phyloP scores from a whole-genome alignment of 305 asterid genomes.

The Stenogyne calaminthoides region DNA sequence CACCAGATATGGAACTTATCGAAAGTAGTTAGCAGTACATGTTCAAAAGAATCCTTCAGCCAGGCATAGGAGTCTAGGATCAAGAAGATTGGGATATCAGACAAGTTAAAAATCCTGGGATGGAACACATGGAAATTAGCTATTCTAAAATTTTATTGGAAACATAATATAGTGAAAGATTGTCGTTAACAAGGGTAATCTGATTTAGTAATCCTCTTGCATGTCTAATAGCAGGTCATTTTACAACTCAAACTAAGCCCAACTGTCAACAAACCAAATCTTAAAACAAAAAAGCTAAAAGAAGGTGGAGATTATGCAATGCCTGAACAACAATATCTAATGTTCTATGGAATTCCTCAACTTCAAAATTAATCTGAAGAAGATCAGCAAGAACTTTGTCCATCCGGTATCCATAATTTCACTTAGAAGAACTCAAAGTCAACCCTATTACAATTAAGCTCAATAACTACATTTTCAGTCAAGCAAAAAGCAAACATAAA shows the following conservation, averaged over 20 bases:
- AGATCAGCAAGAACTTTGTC: slow-evolving; percentile 3
- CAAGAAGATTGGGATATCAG: not conserved
- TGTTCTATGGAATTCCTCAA: not conserved
- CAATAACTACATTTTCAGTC: not conserved
- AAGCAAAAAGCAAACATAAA: not conserved
- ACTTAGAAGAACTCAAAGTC: slow-evolving; percentile 3
- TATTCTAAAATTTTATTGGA: not conserved
- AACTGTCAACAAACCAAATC: not conserved
- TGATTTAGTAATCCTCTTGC: not conserved
- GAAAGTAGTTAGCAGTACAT: not conserved
- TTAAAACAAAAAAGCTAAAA: not conserved
- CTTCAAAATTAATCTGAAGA: not conserved
- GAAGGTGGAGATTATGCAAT: not conserved
- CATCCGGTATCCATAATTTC: not conserved
- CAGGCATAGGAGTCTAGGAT: not conserved
- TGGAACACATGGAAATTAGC: not conserved
- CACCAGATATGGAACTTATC: not conserved
- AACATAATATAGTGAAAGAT: not conserved
- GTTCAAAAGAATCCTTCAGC: not conserved
- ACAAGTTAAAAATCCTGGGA: not conserved
- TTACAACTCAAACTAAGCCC: not conserved
- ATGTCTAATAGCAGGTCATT: not conserved
- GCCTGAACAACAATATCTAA: not conserved
- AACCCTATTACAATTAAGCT: not conserved
- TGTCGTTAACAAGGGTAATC: not conserved